Evolutionary conservation across 768 basidiomycete genomes (phyloP).

Genomic region (Amyloporia xantha): DNA sequence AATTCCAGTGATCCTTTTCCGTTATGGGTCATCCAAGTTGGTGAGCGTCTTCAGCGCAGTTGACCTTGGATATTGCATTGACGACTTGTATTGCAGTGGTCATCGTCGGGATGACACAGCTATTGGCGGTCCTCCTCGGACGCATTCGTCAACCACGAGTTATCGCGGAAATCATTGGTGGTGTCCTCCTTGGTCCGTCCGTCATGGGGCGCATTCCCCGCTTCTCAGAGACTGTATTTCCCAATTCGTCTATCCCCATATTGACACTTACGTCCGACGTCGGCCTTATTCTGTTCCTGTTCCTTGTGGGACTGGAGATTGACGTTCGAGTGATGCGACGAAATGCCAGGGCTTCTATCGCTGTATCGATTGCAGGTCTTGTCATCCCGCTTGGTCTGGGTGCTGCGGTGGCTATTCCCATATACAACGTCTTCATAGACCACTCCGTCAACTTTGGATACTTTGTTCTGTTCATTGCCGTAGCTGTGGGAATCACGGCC

Average conservation of each 20-base stretch:
- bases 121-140: conserved; percentile 56
- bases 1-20: conserved; percentile 61
- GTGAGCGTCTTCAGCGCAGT: conserved; percentile 33
- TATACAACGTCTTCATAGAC: conserved; percentile 66
- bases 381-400: conserved; percentile 77
- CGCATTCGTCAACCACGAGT: conserved; percentile 86
- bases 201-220: conserved; percentile 75
- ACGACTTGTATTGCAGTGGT: conserved; percentile 43
- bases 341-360: conserved; percentile 50
- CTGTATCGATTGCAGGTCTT: conserved; percentile 64
- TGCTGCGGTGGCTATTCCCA: conserved; percentile 62
- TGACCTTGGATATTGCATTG: not conserved
- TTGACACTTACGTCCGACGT: conserved; percentile 71
- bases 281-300: conserved; percentile 72
- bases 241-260: conserved; percentile 38
- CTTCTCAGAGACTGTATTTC: conserved; percentile 44
- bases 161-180: conserved; percentile 88
- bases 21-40: conserved; percentile 74
- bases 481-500: conserved; percentile 75
- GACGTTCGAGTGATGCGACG: conserved; percentile 63
- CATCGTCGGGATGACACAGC: conserved; percentile 74
- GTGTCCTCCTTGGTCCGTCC: conserved; percentile 75
- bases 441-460: conserved; percentile 60
- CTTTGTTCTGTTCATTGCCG: conserved; percentile 81
- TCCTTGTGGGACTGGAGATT: conserved; percentile 81